Base-by-base conservation (phyloP, 192 early-diverging fungal species). In the Podochytrium sp. region DNA sequence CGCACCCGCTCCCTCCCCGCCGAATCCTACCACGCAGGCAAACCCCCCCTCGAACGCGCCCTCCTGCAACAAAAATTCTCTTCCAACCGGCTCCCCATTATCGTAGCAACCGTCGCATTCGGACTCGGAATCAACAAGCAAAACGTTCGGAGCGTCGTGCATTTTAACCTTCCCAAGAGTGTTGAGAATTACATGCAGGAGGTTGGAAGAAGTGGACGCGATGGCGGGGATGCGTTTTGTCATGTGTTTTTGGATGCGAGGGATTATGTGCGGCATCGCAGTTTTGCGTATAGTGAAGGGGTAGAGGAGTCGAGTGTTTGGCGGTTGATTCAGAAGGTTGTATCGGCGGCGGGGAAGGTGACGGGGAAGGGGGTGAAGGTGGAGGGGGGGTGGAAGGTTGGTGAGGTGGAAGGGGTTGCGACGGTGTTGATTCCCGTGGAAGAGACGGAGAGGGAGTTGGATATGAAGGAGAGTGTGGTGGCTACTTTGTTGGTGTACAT, bases 71-170 rank as follows among this genome's bases (percentile, higher is more conserved):
- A 77, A 0, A 81, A 84, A 12, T 95, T 94, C 75, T 87, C 92
- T 87, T 41, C 69, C 35, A 81, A 80, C 29, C 58, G 73, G 20
- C 63, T 92, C 1, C 79, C 89, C 50, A 86, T 98, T 35, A 90
- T 98, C 71, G 92, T 93, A 0, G 94, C 94, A 1, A 98, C 96
- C 0, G 86, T 96, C 25, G 96, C 96, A 0, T 98, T 98, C 82
- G 95, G 96, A 3, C 91, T 98, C 90, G 96, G 96, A 18, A 93
- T 97, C 42, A 93, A 98, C 82, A 96, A 97, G 78, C 75, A 89
- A 7, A 89, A 96, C 58, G 94, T 98, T 18, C 91, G 94, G 4
- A 92, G 90, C 67, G 93, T 98, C 2, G 90, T 96, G 12, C 96
- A 98, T 63, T 92, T 91, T 69, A 88, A 88, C 20, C 76, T 96